Base-by-base conservation (phyloP, 805 yeast genomes). In the Pichia insulana region DNA sequence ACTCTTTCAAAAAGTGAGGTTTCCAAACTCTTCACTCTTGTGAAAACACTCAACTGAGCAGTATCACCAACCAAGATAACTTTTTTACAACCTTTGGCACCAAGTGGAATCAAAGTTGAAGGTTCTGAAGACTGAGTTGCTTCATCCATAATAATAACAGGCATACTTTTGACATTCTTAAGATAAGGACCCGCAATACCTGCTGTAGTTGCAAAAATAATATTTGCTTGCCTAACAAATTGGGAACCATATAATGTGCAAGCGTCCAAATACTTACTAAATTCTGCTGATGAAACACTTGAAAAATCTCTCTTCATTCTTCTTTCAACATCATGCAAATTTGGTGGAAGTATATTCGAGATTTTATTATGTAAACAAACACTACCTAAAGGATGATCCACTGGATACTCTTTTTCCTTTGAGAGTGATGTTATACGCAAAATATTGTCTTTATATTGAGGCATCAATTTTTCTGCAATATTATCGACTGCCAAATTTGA, bases 41-140 rank as follows among this genome's bases (percentile, higher is more conserved):
- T 75, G 56, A 80, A 82, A 48, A 83, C 76, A 56, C 83, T 76
- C 63, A 82, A 67, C 58, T 82, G 90, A 46, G 76, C 79, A 51
- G 81, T 84, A 59, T 82, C 90, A 47, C 88, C 89, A 31, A 88
- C 88, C 54, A 82, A 76, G 2, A 80, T 75, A 57, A 81, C 76
- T 51, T 74, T 78, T 41, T 73, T 73, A 39, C 80, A 78, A 13
- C 83, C 83, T 3, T 77, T 73, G 68, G 80, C 72, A 7, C 84
- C 78, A 46, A 82, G 62, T 10, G 89, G 88, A 43, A 82, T 82
- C 48, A 82, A 64, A 0, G 86, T 76, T 1, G 78, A 67, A 7
- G 87, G 83, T 50, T 82, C 90, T 0, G 86, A 76, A 0, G 88
- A 78, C 51, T 81, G 88, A 0, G 88, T 81, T 4, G 85, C 74